Evolutionary conservation across 108 stramenopile species (phyloP), one percentile per base, ranked within the genome.

Genomic region (Skeletonema menzelii): DNA sequence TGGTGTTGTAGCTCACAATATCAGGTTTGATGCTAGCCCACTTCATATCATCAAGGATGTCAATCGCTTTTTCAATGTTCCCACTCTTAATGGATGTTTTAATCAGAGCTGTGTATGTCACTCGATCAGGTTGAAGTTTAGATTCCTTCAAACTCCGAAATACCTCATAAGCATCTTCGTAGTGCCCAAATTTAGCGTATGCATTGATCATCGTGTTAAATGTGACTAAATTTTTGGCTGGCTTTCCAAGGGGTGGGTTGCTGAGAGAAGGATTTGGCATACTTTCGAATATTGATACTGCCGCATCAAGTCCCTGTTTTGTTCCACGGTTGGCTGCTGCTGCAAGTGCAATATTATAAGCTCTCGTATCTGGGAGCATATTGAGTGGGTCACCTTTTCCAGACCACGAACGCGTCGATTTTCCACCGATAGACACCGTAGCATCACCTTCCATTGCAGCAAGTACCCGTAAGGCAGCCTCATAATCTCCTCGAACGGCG

Each of bases 131-230:
- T 57, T 60, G 75, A 44, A 95, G 57, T 27, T 72, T 79, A 17
- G 79, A 56, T 31, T 75, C 56, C 46, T 84, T 88, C 86, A 93
- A 84, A 27, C 30, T 44, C 31, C 79, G 76, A 44, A 91, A 90
- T 0, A 89, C 53, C 26, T 70, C 70, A 53, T 81, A 67, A 0
- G 91, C 91, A 60, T 91, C 85, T n/a, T 86, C 72, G 38, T 65
- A 84, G n/a, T 74, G 64, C 8, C 86, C 85, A 32, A 58, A 71
- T 22, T 63, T 83, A 26, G 88, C 85, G 59, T 85, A 82, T 5
- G 82, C 88, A 53, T 85, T 79, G 31, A 95, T 83, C 75, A 95
- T 85, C 15, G 88, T 86, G 59, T 93, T 95, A 78, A 87, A 95
- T 12, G 91, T 84, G 34, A 93, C 88, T 14, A 91, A 30, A 47